Conservation (phyloP, 352 stramenopile genomes). For the Plasmopara muralis region DNA sequence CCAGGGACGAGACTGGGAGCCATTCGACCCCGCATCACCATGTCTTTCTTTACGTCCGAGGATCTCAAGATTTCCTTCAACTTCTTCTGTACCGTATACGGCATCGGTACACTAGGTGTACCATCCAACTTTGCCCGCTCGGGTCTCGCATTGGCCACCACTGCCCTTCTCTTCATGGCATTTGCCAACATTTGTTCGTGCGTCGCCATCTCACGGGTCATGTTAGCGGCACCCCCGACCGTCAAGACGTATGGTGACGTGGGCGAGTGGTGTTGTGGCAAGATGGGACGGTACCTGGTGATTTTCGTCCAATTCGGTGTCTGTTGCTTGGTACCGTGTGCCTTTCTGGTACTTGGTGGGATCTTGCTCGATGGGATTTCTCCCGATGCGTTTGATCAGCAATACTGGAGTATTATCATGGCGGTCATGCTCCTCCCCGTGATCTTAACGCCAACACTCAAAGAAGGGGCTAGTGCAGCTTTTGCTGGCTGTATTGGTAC, state of each 20-base stretch:
- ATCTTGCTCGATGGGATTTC: constrained; percentile 51
- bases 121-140: constrained; percentile 59
- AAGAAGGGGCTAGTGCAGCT: constrained; percentile 48
- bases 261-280: constrained; percentile 49
- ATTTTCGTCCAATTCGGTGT: constrained; percentile 50
- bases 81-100: constrained; percentile 62
- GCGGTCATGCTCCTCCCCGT: constrained; percentile 39
- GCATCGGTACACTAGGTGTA: constrained; percentile 56
- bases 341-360: constrained; percentile 56
- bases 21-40: constrained; percentile 2
- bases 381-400: constrained; percentile 35
- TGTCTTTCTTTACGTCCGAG: constrained; percentile 53
- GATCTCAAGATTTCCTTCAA: constrained; percentile 60
- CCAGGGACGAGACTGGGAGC: no score
- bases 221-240: constrained; percentile 46
- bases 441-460: constrained; percentile 52
- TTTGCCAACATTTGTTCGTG: constrained; percentile 57
- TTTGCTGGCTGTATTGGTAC: constrained; percentile 50
- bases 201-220: constrained; percentile 48
- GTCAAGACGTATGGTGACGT: constrained; percentile 62
- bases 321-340: constrained; percentile 44
- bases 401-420: constrained; percentile 64
- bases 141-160: constrained; percentile 33
- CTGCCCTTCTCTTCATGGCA: constrained; percentile 53
- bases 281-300: constrained; percentile 41